Conservation (phyloP, 2,329 filamentous ascomycete species). For the Colletotrichum sp. region DNA sequence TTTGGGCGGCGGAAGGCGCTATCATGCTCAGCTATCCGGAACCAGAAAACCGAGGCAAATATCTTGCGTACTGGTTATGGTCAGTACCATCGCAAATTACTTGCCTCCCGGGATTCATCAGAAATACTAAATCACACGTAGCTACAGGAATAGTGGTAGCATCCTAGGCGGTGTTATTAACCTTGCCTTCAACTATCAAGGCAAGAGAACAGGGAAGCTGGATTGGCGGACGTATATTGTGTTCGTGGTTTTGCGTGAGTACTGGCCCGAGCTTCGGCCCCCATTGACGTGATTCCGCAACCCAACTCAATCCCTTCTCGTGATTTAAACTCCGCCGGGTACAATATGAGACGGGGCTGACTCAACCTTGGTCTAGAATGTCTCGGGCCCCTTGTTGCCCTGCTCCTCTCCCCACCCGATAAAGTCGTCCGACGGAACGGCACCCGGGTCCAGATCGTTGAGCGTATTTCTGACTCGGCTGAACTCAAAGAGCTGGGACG, state of each 20-base stretch:
- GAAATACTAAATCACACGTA: not conserved
- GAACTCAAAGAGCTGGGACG: slow-evolving; percentile 27
- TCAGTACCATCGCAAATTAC: not conserved
- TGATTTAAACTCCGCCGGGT: not conserved
- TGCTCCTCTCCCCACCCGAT: slow-evolving; percentile 31
- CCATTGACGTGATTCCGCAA: not conserved
- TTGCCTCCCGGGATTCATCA: not conserved
- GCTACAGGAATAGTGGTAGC: slow-evolving; percentile 24
- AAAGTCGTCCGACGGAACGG: slow-evolving; percentile 31
- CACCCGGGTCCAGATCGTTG: slow-evolving; percentile 25
- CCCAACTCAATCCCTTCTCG: not conserved
- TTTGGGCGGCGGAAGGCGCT: slow-evolving; percentile 31
- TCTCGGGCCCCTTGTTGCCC: slow-evolving; percentile 27
- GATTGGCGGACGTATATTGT: slow-evolving; percentile 30
- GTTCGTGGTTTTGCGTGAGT: slow-evolving; percentile 27
- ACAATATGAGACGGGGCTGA: not conserved
- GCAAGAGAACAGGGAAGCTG: slow-evolving; percentile 27
- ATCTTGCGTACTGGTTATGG: slow-evolving; percentile 23
- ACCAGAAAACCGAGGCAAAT: slow-evolving; percentile 17
- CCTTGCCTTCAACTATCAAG: slow-evolving; percentile 43
- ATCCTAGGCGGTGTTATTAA: slow-evolving; percentile 51
- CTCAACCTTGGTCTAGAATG: slow-evolving; percentile 21
- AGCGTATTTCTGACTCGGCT: slow-evolving; percentile 24
- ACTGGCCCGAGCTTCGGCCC: not conserved
- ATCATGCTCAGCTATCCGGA: slow-evolving; percentile 29